These are phyloP conservation scores for Beta macrorhiza DNA, from an alignment of 179 eudicot genomes.

Conservation along the genomic window DNA sequence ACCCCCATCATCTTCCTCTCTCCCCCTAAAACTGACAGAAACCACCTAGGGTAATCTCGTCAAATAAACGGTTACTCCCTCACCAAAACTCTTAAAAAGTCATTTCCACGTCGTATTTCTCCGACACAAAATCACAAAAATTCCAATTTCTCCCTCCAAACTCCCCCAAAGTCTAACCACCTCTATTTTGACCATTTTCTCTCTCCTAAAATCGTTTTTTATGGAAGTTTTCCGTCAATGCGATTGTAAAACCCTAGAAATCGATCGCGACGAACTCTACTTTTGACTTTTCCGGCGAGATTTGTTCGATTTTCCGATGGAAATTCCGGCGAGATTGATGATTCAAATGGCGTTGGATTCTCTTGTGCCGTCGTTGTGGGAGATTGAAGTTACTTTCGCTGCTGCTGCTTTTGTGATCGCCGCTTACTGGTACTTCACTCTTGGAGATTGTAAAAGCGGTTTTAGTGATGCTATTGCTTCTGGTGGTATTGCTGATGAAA, in stretches of 20 bases:
- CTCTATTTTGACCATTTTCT: conserved; percentile 23
- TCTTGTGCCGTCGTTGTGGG: conserved; percentile 77
- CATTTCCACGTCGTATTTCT: conserved; percentile 15
- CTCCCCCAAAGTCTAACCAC: conserved; percentile 26
- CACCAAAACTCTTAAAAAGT: background rate
- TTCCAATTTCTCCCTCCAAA: conserved; percentile 25
- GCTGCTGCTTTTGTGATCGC: conserved; percentile 61
- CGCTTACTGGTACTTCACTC: conserved; percentile 62
- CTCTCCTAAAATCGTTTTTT: background rate
- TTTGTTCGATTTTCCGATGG: conserved; percentile 11
- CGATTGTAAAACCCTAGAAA: conserved; percentile 17
- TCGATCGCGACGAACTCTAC: background rate
- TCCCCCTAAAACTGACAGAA: too few relatives aligned
- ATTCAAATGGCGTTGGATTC: conserved; percentile 47
- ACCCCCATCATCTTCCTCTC: background rate
- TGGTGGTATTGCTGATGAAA: conserved; percentile 36
- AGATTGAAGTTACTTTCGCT: conserved; percentile 67
- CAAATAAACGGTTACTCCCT: conserved; percentile 15
- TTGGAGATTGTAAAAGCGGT: conserved; percentile 20
- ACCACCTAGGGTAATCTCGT: background rate
- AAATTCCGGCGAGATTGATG: conserved; percentile 31
- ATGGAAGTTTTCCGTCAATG: conserved; percentile 9
- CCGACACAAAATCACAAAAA: background rate
- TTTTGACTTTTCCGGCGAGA: background rate
- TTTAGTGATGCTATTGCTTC: conserved; percentile 18